Percentiles rank a stretch among this genome's conserved stretches.
Evolutionary conservation across 257 asterid genomes (phyloP).

Genomic region (Marsdenia floribunda): DNA sequence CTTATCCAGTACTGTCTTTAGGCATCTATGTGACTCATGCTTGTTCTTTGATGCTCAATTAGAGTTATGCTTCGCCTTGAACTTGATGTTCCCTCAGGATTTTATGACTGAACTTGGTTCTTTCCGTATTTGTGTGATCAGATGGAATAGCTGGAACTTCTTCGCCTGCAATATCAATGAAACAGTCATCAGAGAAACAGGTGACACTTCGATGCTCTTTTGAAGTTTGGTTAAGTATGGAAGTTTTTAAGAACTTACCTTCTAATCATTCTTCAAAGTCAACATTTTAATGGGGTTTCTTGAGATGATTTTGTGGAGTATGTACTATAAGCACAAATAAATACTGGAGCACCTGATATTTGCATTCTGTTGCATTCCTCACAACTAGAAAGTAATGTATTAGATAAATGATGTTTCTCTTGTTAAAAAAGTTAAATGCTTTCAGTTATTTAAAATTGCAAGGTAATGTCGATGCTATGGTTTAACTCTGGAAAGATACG

Average conservation of each 20-base stretch:
- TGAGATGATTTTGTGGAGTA: not conserved
- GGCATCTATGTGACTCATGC: not conserved
- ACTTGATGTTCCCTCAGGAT: not conserved
- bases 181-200: slow-evolving; percentile 84
- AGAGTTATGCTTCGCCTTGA: not conserved
- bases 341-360: not conserved
- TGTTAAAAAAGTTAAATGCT: not conserved
- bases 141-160: slow-evolving; percentile 97
- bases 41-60: not conserved
- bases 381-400: not conserved
- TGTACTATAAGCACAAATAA: not conserved
- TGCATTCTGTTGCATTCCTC: not conserved
- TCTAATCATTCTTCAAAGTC: not conserved
- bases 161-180: slow-evolving; percentile 87
- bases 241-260: not conserved
- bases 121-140: slow-evolving; percentile 15
- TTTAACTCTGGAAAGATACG: not conserved
- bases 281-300: not conserved
- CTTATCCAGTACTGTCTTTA: not conserved
- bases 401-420: not conserved
- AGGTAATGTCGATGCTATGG: not conserved
- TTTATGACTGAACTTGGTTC: not conserved
- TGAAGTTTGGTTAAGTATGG: slow-evolving; percentile 11
- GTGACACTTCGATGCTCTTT: slow-evolving; percentile 31
- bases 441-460: not conserved